Evolutionary conservation across 768 basidiomycete species (phyloP).

Genomic region (Podaxis sp.): DNA sequence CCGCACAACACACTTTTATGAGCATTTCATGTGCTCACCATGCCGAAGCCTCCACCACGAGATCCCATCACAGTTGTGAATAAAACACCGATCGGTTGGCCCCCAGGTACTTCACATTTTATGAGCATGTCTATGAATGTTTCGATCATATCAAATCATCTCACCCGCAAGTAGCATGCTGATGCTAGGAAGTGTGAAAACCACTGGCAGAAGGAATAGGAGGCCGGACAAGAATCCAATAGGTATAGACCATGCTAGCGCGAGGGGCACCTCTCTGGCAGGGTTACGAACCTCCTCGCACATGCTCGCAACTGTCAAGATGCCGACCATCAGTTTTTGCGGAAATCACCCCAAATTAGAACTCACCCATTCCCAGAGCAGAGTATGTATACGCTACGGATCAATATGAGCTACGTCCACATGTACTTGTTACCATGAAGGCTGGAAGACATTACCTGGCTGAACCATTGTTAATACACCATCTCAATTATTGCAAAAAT

Average conservation of each 20-base stretch:
- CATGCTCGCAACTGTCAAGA: slow-evolving; percentile 51
- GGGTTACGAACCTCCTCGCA: slow-evolving; percentile 66
- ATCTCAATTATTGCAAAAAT: background rate
- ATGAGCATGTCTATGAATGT: slow-evolving; percentile 3
- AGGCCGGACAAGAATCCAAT: slow-evolving; percentile 49
- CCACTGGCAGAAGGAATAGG: slow-evolving; percentile 54
- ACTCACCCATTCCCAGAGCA: slow-evolving; percentile 59
- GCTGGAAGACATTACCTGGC: slow-evolving; percentile 24
- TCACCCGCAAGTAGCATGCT: slow-evolving; percentile 45
- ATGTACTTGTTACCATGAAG: background rate
- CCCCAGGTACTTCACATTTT: slow-evolving; percentile 39
- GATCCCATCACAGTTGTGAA: slow-evolving; percentile 62
- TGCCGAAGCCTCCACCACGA: slow-evolving; percentile 55
- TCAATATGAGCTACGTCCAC: background rate
- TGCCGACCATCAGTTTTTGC: background rate
- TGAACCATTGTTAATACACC: slow-evolving; percentile 12
- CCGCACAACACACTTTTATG: background rate
- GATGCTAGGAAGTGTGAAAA: slow-evolving; percentile 62
- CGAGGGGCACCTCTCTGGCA: slow-evolving; percentile 46
- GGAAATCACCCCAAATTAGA: background rate
- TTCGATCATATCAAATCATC: slow-evolving; percentile 4
- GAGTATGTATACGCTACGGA: slow-evolving; percentile 46
- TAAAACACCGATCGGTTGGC: slow-evolving; percentile 61
- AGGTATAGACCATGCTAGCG: slow-evolving; percentile 50
- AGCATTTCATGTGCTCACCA: slow-evolving; percentile 31